Evolutionary conservation across 495 filamentous ascomycete species (phyloP).

Genomic region (Letharia columbiana): DNA sequence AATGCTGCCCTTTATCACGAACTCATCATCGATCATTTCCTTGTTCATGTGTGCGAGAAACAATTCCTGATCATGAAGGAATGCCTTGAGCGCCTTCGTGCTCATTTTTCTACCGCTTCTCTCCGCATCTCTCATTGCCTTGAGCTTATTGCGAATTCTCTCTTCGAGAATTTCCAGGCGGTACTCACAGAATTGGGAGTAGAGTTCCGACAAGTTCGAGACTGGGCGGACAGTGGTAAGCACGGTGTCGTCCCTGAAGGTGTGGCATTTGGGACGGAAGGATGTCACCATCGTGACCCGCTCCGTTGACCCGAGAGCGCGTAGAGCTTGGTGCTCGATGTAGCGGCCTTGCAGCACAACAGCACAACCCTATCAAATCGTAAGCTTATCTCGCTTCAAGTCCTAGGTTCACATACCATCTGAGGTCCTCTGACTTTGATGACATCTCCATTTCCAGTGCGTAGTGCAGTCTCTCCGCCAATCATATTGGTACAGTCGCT

Average conservation of each 20-base stretch:
- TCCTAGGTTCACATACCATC: constrained; percentile 39
- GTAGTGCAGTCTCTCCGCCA: constrained; percentile 62
- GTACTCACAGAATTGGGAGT: constrained; percentile 62
- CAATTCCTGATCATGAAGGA: constrained; percentile 43
- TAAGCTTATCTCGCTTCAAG: constrained; percentile 12
- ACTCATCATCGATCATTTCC: constrained; percentile 48
- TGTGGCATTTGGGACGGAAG: constrained; percentile 53
- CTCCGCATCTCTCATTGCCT: constrained; percentile 37
- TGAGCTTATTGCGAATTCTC: constrained; percentile 40
- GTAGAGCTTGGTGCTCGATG: constrained; percentile 62
- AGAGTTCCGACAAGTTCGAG: constrained; percentile 58
- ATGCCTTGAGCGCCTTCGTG: constrained; percentile 37
- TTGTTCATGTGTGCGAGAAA: constrained; percentile 50
- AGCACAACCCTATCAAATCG: constrained; percentile 47
- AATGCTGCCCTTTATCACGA: constrained; percentile 42
- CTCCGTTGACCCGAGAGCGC: constrained; percentile 53
- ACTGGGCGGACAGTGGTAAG: constrained; percentile 58
- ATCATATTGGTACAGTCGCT: constrained; percentile 63
- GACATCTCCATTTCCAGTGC: constrained; percentile 51
- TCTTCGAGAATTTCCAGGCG: constrained; percentile 63
- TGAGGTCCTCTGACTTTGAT: constrained; percentile 61
- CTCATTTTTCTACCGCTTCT: constrained; percentile 36
- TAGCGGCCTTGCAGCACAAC: constrained; percentile 64
- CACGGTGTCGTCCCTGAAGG: constrained; percentile 56
- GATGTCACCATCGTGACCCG: constrained; percentile 68